These are phyloP conservation scores for Cercospora sp. DNA, from an alignment of 2,329 filamentous ascomycete species.

Conservation along the genomic window DNA sequence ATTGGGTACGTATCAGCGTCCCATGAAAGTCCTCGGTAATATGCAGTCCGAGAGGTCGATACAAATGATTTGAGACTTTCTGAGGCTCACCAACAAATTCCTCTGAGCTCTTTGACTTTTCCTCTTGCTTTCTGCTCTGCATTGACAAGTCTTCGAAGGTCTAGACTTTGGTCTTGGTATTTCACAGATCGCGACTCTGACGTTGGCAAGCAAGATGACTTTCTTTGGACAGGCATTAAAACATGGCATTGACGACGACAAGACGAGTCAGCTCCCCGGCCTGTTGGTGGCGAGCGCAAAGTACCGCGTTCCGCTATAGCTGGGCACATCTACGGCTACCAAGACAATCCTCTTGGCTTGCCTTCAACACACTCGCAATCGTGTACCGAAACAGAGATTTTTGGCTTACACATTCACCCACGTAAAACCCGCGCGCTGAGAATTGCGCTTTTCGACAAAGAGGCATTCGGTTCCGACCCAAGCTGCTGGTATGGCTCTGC, in stretches of 20 bases:
- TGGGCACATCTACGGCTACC: neutral
- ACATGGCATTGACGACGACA: neutral
- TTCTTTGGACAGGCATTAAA: neutral
- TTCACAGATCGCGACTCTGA: neutral
- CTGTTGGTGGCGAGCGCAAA: neutral
- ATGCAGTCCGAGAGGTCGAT: slow-evolving; percentile 3
- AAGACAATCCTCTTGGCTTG: neutral
- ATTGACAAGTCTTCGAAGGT: neutral
- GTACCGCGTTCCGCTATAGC: neutral
- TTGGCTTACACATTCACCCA: neutral
- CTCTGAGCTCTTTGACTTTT: neutral
- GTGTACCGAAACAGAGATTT: neutral
- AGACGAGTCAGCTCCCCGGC: neutral
- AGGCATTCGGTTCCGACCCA: neutral
- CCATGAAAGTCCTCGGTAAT: neutral
- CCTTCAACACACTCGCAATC: neutral
- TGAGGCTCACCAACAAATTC: neutral
- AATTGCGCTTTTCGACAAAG: neutral
- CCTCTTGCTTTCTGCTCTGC: neutral
- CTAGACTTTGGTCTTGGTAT: neutral
- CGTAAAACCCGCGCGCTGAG: neutral
- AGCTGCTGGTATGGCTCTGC: neutral
- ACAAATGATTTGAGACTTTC: neutral
- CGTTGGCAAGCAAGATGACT: neutral
- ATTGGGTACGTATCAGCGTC: slow-evolving; percentile 14